These are phyloP conservation scores for Corinectria fuckeliana DNA, from an alignment of 2,329 filamentous ascomycete species.

Conservation along the genomic window DNA sequence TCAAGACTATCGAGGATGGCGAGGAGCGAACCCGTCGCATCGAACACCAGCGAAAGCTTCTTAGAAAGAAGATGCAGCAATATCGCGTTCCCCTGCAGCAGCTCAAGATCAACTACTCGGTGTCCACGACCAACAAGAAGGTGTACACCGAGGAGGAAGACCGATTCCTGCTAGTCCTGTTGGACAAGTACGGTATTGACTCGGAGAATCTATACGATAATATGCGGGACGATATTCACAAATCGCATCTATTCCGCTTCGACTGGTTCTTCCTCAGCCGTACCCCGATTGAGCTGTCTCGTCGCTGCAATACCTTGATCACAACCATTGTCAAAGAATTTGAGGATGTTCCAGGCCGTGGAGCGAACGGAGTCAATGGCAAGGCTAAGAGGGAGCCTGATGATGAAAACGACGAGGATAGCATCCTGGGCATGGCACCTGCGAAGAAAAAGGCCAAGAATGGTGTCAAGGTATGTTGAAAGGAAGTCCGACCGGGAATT, in stretches of 20 bases:
- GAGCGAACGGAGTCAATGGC: conserved; percentile 67
- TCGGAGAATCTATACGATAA: conserved; percentile 88
- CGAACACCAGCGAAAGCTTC: conserved; percentile 89
- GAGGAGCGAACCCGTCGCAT: conserved; percentile 90
- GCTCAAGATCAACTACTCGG: conserved; percentile 98
- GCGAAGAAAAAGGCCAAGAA: conserved; percentile 95
- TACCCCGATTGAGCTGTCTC: conserved; percentile 89
- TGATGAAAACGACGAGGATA: conserved; percentile 85
- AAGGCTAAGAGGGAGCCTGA: conserved; percentile 76
- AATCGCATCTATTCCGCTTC: conserved; percentile 93
- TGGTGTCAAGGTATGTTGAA: conserved; percentile 73
- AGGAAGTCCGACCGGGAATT: not conserved
- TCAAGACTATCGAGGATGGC: conserved; percentile 88
- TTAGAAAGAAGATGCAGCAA: conserved; percentile 93
- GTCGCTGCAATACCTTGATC: conserved; percentile 90
- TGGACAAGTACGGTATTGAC: conserved; percentile 92
- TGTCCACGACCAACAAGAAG: conserved; percentile 99
- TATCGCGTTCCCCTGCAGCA: conserved; percentile 98
- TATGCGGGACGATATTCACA: conserved; percentile 96
- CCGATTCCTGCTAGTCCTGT: conserved; percentile 89
- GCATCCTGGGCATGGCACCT: conserved; percentile 79
- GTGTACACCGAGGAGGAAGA: conserved; percentile 99
- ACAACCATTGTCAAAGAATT: conserved; percentile 96
- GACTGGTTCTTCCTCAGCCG: conserved; percentile 99
- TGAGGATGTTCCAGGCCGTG: conserved; percentile 68